These are phyloP conservation scores for Senecio squalidus DNA, from an alignment of 140 eudicot genomes.

Conservation along the genomic window DNA sequence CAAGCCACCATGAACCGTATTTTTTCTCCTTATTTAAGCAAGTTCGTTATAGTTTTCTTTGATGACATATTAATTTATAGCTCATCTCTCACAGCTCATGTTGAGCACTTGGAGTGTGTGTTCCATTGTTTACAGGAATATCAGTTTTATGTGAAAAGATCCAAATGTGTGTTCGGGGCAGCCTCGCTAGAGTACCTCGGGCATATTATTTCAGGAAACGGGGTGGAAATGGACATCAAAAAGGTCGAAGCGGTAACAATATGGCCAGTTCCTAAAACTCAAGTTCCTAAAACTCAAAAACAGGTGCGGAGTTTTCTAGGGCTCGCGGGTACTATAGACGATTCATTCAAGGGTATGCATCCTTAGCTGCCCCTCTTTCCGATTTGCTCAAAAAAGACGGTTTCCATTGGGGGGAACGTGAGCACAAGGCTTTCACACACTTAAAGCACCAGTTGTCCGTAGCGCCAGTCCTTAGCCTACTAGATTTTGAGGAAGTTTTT, in stretches of 20 bases:
- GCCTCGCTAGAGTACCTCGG: slow-evolving; percentile 2
- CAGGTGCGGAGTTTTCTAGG: background rate
- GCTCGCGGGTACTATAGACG: background rate
- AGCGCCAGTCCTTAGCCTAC: background rate
- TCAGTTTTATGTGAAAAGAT: background rate
- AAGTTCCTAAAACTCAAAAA: background rate
- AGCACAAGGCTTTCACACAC: background rate
- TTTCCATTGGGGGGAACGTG: background rate
- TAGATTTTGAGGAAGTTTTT: background rate
- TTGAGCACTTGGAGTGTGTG: background rate
- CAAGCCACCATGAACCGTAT: slow-evolving; percentile 1
- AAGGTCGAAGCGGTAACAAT: background rate
- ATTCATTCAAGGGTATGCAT: slow-evolving; percentile 6
- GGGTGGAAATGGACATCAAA: background rate
- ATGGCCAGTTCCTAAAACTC: background rate
- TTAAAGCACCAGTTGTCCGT: background rate
- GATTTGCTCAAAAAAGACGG: background rate
- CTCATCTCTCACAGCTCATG: background rate
- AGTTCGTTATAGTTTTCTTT: background rate
- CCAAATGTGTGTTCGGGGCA: slow-evolving; percentile 6
- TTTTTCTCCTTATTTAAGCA: background rate
- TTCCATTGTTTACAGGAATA: background rate
- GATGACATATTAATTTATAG: slow-evolving; percentile 10
- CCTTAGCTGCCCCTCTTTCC: background rate
- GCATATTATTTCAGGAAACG: background rate